Base-by-base conservation (phyloP, 1,284 basidiomycete genomes). In the Malassezia slooffiae region DNA sequence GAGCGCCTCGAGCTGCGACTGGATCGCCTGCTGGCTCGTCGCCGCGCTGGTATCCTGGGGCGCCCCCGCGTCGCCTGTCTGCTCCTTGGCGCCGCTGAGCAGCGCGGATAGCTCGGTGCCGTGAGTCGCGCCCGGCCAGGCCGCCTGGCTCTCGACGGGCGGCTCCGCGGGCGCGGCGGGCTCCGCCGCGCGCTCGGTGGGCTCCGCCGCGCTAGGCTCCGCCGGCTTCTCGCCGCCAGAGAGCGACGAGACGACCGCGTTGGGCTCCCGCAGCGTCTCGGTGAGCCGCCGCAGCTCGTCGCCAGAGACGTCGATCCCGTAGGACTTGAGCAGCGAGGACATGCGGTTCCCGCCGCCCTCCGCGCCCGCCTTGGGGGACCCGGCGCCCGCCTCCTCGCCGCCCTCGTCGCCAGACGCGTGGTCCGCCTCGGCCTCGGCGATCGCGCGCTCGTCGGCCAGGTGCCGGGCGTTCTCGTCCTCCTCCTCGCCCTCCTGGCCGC, bases 351-450 rank as follows among this genome's bases (percentile, higher is more conserved):
- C 23, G 17, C 23, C 24, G 17, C 35, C 13, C 20, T 40, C 34
- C 7, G 28, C 26, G 31, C 33, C 27, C 47, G 41, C 31, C 47
- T 33, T 27, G 49, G 48, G 28, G 48, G 43, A 13, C 26, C 9
- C 26, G 9, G 26, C 13, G 9, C 13, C 26, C 8, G 26, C 13
- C 26, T 27, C 26, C 26, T 27, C 22, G 15, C 22, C 12, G 5
- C n/a, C 20, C n/a, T 38, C 48, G 16, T 28, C 43, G 11, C 24
- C 11, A 12, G 34, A 44, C 3, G 36, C 35, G 4, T 43, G 54
- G 26, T 60, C 58, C 10, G 58, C 58, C 33, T 60, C 58, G 6
- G 58, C 58, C 26, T 50, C 58, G 17, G 56, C 58, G 27, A 60
- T 60, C 31, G 58, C 58, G 6, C 54, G 48, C 42, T 60, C 58